Percentiles rank a stretch among this genome's conserved stretches.
These are phyloP conservation scores for Phaeosphaeriaceae sp. DNA, from an alignment of 2,329 filamentous ascomycete species.

Conservation along the genomic window DNA sequence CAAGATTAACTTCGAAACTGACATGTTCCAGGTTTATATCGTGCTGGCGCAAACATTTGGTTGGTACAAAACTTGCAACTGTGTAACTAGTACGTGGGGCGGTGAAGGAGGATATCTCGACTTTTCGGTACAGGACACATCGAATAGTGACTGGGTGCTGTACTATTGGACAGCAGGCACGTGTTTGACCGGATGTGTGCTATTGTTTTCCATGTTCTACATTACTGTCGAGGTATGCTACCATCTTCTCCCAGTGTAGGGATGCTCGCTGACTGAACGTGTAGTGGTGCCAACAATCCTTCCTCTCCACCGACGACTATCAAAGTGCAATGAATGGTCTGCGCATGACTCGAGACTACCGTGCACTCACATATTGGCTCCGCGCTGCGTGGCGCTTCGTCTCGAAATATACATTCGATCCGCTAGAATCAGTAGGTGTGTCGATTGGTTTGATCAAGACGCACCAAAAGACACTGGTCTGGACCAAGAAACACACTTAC, in stretches of 20 bases:
- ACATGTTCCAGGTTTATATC: conserved; percentile 18
- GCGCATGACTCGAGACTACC: conserved; percentile 30
- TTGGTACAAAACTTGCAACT: conserved; percentile 51
- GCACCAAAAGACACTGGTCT: conserved; percentile 30
- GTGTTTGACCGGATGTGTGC: conserved; percentile 32
- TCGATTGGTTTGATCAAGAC: conserved; percentile 23
- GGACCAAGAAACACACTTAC: conserved; percentile 23
- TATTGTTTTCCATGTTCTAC: conserved; percentile 45
- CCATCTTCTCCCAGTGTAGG: background rate
- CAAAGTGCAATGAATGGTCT: conserved; percentile 34
- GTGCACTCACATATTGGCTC: conserved; percentile 21
- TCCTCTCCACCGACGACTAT: conserved; percentile 45
- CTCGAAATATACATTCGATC: conserved; percentile 16
- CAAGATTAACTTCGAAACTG: conserved; percentile 28
- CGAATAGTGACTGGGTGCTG: conserved; percentile 34
- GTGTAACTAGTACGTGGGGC: conserved; percentile 49
- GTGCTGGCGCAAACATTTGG: conserved; percentile 52
- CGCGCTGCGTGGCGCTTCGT: conserved; percentile 16
- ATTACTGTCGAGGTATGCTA: conserved; percentile 39
- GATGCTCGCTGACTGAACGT: background rate
- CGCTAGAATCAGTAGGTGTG: conserved; percentile 18
- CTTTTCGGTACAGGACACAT: conserved; percentile 37
- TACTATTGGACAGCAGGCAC: conserved; percentile 45
- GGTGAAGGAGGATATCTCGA: conserved; percentile 53
- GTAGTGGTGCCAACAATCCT: conserved; percentile 48